Base-by-base conservation (phyloP, 345 rosid species). In the Lumnitzera littorea region DNA sequence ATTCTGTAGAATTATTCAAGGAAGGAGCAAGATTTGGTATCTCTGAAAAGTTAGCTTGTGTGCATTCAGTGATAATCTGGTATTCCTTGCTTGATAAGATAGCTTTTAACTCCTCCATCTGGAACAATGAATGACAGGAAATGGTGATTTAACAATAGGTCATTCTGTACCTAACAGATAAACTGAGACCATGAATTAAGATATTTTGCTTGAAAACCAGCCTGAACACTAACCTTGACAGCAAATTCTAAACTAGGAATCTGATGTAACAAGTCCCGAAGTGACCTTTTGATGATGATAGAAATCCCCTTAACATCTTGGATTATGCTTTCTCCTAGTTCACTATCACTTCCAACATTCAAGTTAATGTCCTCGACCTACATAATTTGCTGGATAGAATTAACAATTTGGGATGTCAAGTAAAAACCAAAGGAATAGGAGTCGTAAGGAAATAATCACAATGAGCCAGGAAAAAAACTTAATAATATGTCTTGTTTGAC, bases 341-440 rank as follows among this genome's bases (percentile, higher is more conserved):
- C 85, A 46, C 72, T 70, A 70, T 89, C 96, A 62, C 77, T 67
- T 48, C 95, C 97, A 63, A 90, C 92, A 79, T 94, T 94, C 66
- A 94, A 81, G 80, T 88, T 90, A 81, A 94, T 88, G 65, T 94
- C 96, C 77, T 84, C 84, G 62, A 94, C 87, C 99, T 94, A 72
- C 57, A 53, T 50, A 52, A 53, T 55, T 1, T 57, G 29, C 46
- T 24, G 48, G 50, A 3, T 50, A 29, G 25, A 66, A 62, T 36
- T 49, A 11, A 16, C 14, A 46, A 36, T 27, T 24, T 14, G 23
- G 48, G 12, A 3, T 23, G 27, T 20, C 2, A 8, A 36, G 43
- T 36, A 29, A 8, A 5, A 36, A 36, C 43, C 43, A 36, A 36
- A 36, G 9, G 43, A 36, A 4, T 9, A 36, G 7, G 43, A 36